Conservation (phyloP, 1,284 basidiomycete species). For the Gymnopus androsaceus region DNA sequence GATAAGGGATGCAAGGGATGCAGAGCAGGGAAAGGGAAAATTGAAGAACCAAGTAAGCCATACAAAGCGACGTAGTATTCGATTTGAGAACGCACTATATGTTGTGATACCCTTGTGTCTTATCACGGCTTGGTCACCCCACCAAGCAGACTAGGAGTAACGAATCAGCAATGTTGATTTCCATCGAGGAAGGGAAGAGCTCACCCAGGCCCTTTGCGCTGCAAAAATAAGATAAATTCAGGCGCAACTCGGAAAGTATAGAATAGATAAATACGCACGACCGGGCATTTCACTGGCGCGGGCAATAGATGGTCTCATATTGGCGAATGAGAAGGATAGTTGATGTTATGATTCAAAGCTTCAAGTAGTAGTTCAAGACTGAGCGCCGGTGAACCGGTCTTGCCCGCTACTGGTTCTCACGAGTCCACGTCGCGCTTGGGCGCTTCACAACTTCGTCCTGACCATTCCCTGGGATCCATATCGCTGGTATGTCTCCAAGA, state of each 20-base stretch:
- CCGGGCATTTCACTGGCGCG: slow-evolving; percentile 78
- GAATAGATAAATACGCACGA: slow-evolving; percentile 45
- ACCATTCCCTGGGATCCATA: too few species aligned
- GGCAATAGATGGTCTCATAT: slow-evolving; percentile 70
- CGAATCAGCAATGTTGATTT: slow-evolving; percentile 2
- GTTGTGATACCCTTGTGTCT: slow-evolving; percentile 79
- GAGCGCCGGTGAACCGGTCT: not conserved
- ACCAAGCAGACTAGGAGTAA: slow-evolving; percentile 77
- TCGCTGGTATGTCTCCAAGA: not conserved
- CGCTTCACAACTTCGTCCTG: not conserved
- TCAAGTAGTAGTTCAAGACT: not conserved
- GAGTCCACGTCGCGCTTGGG: not conserved
- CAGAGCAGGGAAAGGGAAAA: too few species aligned
- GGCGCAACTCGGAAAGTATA: slow-evolving; percentile 7
- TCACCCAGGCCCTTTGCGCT: slow-evolving; percentile 72
- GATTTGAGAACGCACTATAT: slow-evolving; percentile 67
- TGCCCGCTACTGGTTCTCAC: not conserved
- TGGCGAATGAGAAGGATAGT: slow-evolving; percentile 20
- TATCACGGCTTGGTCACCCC: slow-evolving; percentile 72
- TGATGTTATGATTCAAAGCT: not conserved
- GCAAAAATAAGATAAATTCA: slow-evolving; percentile 17
- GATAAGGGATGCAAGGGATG: slow-evolving; percentile 10
- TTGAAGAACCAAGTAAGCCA: too few species aligned
- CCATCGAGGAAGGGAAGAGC: slow-evolving; percentile 14
- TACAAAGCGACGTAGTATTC: too few species aligned